These are phyloP conservation scores for Calonectria fujianensis DNA, from an alignment of 2,329 filamentous ascomycete species.

Conservation along the genomic window DNA sequence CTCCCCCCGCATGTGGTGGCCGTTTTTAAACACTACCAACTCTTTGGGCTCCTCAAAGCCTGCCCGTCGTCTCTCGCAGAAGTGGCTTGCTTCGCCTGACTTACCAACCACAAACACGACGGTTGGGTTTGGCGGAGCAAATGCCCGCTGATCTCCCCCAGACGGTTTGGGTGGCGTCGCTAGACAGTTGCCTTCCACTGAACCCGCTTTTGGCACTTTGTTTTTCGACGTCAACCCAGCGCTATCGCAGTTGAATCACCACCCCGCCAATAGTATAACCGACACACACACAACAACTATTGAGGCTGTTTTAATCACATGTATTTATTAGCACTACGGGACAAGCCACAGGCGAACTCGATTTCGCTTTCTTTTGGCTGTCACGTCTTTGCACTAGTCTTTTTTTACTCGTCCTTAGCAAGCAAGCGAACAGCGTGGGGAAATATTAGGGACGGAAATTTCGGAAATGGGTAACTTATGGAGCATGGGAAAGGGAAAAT, in stretches of 20 bases:
- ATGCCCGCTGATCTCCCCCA: background rate
- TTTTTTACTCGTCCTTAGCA: conserved; percentile 7
- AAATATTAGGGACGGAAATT: conserved; percentile 4
- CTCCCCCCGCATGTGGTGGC: background rate
- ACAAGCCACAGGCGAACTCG: background rate
- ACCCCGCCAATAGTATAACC: background rate
- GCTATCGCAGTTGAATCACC: background rate
- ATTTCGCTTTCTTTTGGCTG: background rate
- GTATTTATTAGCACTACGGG: conserved; percentile 11
- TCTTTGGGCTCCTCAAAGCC: background rate
- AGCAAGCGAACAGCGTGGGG: conserved; percentile 10
- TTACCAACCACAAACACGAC: too few species aligned
- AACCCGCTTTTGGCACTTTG: conserved; percentile 7
- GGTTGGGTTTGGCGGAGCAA: background rate
- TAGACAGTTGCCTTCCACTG: background rate
- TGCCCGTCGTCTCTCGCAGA: background rate
- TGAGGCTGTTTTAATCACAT: conserved; percentile 10
- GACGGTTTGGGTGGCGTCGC: background rate
- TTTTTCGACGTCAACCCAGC: background rate
- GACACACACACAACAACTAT: background rate
- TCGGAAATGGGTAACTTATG: background rate
- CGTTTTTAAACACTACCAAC: background rate
- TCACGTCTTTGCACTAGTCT: conserved; percentile 1
- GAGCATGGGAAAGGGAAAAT: conserved; percentile 18
- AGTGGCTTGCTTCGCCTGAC: conserved; percentile 9